phyloP scores from a whole-genome alignment of 2,329 filamentous ascomycete species.

The Orbilia oligospora region DNA sequence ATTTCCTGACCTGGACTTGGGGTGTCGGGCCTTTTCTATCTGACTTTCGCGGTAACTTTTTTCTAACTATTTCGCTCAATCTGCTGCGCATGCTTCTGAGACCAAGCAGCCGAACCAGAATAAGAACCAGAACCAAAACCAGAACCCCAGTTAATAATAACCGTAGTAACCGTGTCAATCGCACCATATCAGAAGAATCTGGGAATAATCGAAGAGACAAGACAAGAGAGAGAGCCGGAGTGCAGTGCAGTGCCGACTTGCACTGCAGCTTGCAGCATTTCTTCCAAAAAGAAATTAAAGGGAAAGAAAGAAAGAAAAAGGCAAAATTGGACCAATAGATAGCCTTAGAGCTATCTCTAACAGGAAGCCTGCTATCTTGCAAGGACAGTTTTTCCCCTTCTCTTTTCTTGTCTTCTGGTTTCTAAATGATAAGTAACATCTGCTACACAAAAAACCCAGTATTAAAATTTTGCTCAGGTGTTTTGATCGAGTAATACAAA shows the following conservation, averaged over 20 bases:
- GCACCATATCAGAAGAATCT: no score
- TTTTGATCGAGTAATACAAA: conserved; percentile 46
- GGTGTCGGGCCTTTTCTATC: no score
- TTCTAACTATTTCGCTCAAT: conserved; percentile 4
- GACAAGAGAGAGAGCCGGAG: no score
- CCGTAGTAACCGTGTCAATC: no score
- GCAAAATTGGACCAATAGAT: conserved; percentile 38
- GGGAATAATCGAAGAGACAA: no score
- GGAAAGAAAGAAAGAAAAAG: no score
- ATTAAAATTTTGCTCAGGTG: conserved; percentile 37
- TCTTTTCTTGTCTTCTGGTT: no score
- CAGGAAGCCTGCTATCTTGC: conserved; percentile 28
- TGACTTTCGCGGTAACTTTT: conserved; percentile 29
- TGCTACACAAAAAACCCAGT: no score
- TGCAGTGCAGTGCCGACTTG: no score
- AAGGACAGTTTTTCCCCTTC: conserved; percentile 14
- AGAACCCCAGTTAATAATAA: no score
- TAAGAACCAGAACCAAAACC: no score
- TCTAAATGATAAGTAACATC: not conserved
- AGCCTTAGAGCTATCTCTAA: conserved; percentile 35
- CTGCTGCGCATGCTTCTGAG: not conserved
- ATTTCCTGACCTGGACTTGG: not conserved
- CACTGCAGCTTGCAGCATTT: conserved; percentile 1
- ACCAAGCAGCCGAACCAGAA: not conserved
- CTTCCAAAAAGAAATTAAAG: no score